These are phyloP conservation scores for Podospora pseudoanserina DNA, from an alignment of 495 filamentous ascomycete genomes.

Conservation along the genomic window DNA sequence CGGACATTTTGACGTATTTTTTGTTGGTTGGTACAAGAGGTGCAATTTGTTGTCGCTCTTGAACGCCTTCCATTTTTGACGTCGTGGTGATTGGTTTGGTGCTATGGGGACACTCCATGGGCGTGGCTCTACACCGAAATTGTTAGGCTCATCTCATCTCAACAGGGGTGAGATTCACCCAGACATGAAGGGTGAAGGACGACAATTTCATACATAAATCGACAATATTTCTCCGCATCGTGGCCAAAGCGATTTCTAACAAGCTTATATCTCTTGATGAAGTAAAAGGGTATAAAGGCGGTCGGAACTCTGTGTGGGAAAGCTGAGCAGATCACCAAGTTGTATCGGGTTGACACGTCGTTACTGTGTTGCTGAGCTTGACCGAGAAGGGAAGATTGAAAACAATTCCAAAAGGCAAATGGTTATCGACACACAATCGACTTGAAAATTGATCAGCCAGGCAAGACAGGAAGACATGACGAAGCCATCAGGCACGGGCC, in stretches of 20 bases:
- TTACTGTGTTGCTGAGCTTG: not conserved
- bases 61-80: conserved; percentile 12
- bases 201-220: not conserved
- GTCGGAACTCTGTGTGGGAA: not conserved
- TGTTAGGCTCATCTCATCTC: conserved; percentile 4
- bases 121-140: conserved; percentile 2
- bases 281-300: not conserved
- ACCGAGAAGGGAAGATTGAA: not conserved
- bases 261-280: not conserved
- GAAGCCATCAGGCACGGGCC: not conserved
- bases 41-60: conserved; percentile 10
- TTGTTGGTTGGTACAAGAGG: not conserved
- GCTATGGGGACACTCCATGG: conserved; percentile 1
- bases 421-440: not conserved
- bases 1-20: conserved; percentile 33
- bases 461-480: conserved; percentile 4
- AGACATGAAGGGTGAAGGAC: conserved; percentile 1
- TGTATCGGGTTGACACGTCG: not conserved
- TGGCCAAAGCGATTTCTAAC: not conserved
- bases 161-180: conserved; percentile 4
- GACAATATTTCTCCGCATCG: not conserved
- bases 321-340: not conserved
- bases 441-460: not conserved
- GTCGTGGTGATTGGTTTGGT: not conserved
- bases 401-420: not conserved